Evolutionary conservation across 23 red algal species (phyloP), one percentile per base, ranked within the genome.

Genomic region (Cyanidioschyzon merolae): DNA sequence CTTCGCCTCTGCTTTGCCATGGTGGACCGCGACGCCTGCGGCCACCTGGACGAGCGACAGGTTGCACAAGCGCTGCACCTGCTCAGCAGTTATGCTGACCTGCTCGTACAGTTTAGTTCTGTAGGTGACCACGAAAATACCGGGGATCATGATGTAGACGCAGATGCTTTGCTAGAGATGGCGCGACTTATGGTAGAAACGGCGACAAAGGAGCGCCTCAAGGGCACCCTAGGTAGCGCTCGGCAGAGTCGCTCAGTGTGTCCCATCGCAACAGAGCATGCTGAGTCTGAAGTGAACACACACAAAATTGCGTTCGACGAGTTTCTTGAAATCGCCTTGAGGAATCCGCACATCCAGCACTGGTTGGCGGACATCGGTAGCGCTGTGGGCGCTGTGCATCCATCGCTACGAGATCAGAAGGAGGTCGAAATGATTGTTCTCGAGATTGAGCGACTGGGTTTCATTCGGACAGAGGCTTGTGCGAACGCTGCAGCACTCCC

Each of bases 1-100:
- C 76, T 89, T 24, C 77, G 87, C 0, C 89, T 87, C 79, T 79
- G 88, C 39, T 95, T 95, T 57, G 59, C 77, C 18, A 89, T 95
- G 86, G 88, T 83, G 39, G 90, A 95, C 57, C 40, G 30, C 1
- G 87, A 95, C 82, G 67, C 51, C 12, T 76, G 68, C 16, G 90
- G 86, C 79, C 83, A 38, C 77, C 74, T 50, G 68, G 82, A 41
- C 63, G 84, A 58, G 76, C 79, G 58, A 74, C 82, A n/a, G 75
- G 81, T 92, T 36, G 74, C 76, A 54, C 59, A 76, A 29, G 83
- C 85, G 36, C 85, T 92, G 57, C 57, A 74, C 29, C 67, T 92
- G 39, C 80, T 90, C 75, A 74, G 88, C 37, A 80, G 57, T 37
- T 90, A 80, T 59, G 88, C 88, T 24, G 37, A 58, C 40, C 75